Evolutionary conservation across 768 basidiomycete species (phyloP), one percentile per base, ranked within the genome.

Genomic region (Xanthoconium stramineum): DNA sequence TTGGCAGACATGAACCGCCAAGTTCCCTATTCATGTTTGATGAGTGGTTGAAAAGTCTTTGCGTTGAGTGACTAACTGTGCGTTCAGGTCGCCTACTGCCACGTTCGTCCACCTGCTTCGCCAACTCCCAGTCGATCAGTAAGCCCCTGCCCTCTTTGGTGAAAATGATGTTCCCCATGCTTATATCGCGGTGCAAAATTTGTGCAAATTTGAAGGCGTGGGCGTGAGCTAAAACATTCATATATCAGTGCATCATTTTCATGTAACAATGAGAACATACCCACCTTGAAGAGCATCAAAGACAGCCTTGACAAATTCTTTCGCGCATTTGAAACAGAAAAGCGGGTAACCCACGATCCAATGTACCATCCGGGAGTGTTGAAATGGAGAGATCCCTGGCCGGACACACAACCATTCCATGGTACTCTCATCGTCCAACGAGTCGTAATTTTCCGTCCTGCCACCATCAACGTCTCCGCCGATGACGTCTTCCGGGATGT

Each of bases 101-200:
- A 44, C 0, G 11, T 3, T 45, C 42, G 10, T 17, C 30, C 29
- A 32, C 4, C 6, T 2, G 17, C 48, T 57, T 17, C 48, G 61
- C 6, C 33, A 67, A 19, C 38, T 72, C 70, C 68, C 65, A 69
- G 20, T 72, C 68, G 28, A 61, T 62, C 15, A 72, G 55, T 24
- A 66, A 8, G 0, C 66, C 66, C 2, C 13, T 36, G 0, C 60
- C 61, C 1, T 59, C 50, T 1, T 43, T 43, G 1, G 38, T 57
- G 8, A 69, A 44, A 17, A 72, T 38, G 52, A 73, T 63, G 43
- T 71, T 72, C 6, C 59, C 57, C 0, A 30, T 35, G 29, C 69
- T 73, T n/a, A 70, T 62, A 30, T 72, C 69, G 2, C 71, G 59
- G 45, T 72, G 70, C 20, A 71, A 55, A 11, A 65, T 50, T 5